Base-by-base conservation (phyloP, 1,284 basidiomycete species). In the Trametes sp. region DNA sequence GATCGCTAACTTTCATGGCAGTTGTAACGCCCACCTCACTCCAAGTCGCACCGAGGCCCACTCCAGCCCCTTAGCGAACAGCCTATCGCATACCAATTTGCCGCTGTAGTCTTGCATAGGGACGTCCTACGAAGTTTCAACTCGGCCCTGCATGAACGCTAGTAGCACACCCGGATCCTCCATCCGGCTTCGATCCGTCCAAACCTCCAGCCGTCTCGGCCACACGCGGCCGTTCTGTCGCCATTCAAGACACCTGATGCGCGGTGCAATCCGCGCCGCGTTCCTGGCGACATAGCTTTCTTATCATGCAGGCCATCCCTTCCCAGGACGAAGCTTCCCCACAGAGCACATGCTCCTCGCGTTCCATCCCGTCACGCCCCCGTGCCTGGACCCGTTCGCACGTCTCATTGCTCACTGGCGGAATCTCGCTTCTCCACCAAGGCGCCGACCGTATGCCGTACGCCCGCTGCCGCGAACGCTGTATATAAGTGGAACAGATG, bases 261-360 rank as follows among this genome's bases (percentile, higher is more conserved):
- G n/a, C 29, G 45, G 31, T 21, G 21, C 14, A n/a, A 11, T 33
- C 9, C 8, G 36, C 33, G 42, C 29, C 21, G 54, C 21, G 45
- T 46, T 49, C 54, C 54, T 56, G 54, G 35, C 31, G 24, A 19
- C 45, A 35, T 36, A n/a, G 44, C 33, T 38, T 46, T 35, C 21
- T 33, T 56, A 56, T 56, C 54, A 28, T 13, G n/a, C 33, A 19
- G 31, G 8, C 33, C 45, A 35, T 38, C 36, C 46, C 54, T 56
- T 56, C 33, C 42, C 33, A 28, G 45, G 41, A 21, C 45, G 35
- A 48, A 56, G 33, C 45, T 56, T 48, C 54, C 45, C 23, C 54
- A 38, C 38, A n/a, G 44, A 44, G 38, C 45, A 46, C 33, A 48
- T 42, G 53, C 53, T 54, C 38, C 31, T 38, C 14, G 7, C 33